Percentiles rank a stretch among this genome's conserved stretches.
These are phyloP conservation scores for Trametes sanguinea DNA, from an alignment of 768 basidiomycete species.

Conservation along the genomic window DNA sequence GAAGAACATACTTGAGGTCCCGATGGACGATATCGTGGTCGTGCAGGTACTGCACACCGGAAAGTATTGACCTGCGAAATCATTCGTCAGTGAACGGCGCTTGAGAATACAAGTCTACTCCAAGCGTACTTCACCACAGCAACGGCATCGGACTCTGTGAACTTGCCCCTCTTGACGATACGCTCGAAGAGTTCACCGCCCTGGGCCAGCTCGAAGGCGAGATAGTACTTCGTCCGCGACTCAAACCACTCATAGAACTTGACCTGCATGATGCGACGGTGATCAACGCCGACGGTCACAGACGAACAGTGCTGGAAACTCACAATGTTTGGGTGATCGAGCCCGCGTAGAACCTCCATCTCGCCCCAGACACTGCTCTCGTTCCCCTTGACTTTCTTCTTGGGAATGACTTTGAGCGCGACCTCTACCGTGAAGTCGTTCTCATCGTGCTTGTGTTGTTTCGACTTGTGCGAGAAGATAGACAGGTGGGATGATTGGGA, in stretches of 20 bases:
- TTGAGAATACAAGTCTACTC: too few relatives aligned
- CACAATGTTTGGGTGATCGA: slow-evolving; percentile 92
- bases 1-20: slow-evolving; percentile 75
- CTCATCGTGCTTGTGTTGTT: slow-evolving; percentile 3
- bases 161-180: slow-evolving; percentile 82
- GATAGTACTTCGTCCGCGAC: slow-evolving; percentile 89
- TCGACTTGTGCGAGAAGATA: slow-evolving; percentile 16
- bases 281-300: too few relatives aligned
- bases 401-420: slow-evolving; percentile 87
- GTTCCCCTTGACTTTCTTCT: slow-evolving; percentile 94
- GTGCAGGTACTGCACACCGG: slow-evolving; percentile 88
- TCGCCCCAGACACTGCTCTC: slow-evolving; percentile 88
- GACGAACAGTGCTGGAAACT: slow-evolving; percentile 28
- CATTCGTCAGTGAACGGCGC: neutral
- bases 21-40: slow-evolving; percentile 93
- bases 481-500: slow-evolving; percentile 17
- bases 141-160: slow-evolving; percentile 91
- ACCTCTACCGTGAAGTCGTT: slow-evolving; percentile 59
- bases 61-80: slow-evolving; percentile 67
- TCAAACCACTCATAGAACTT: slow-evolving; percentile 98
- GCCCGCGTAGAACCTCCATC: slow-evolving; percentile 87
- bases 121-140: slow-evolving; percentile 64
- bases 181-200: slow-evolving; percentile 96
- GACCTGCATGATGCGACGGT: slow-evolving; percentile 51
- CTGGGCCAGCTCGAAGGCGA: slow-evolving; percentile 91